Percentiles rank a stretch among this genome's conserved stretches.
Evolutionary conservation across 1,284 basidiomycete genomes (phyloP).

Genomic region (Flammula alnicola): DNA sequence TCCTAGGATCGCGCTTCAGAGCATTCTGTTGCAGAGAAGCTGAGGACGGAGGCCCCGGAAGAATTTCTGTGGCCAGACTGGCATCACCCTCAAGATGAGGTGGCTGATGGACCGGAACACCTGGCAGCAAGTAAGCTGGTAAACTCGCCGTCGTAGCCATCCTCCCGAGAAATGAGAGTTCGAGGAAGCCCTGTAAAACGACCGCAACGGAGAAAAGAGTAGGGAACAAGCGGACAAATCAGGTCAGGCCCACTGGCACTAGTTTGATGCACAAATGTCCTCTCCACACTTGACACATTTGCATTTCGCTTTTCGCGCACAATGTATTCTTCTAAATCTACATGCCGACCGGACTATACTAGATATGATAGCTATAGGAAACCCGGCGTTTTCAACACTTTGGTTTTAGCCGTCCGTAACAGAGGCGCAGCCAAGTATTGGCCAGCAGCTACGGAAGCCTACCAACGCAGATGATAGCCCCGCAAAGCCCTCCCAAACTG

Average conservation of each 20-base stretch:
- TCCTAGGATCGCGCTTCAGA: slow-evolving; percentile 76
- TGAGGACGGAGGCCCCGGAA: slow-evolving; percentile 79
- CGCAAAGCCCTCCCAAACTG: too few relatives aligned
- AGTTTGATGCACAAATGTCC: slow-evolving; percentile 21
- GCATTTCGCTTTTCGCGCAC: slow-evolving; percentile 1
- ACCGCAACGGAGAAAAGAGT: slow-evolving; percentile 29
- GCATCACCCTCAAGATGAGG: slow-evolving; percentile 79
- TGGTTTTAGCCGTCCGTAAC: too few relatives aligned
- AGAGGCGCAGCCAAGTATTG: too few relatives aligned
- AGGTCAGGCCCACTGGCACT: slow-evolving; percentile 30
- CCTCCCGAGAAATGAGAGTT: slow-evolving; percentile 27
- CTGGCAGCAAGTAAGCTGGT: slow-evolving; percentile 69
- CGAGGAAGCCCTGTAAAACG: slow-evolving; percentile 24
- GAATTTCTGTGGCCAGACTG: slow-evolving; percentile 79
- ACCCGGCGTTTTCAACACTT: too few relatives aligned
- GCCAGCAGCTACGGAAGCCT: too few relatives aligned
- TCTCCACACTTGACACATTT: slow-evolving; percentile 6
- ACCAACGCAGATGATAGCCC: too few relatives aligned
- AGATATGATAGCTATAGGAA: too few relatives aligned
- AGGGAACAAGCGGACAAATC: slow-evolving; percentile 39
- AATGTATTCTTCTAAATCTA: too few relatives aligned
- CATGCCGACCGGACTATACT: too few relatives aligned
- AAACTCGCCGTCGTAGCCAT: slow-evolving; percentile 72
- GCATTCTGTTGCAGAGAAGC: slow-evolving; percentile 65
- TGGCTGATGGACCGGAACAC: slow-evolving; percentile 72